Percentiles rank a stretch among this genome's conserved stretches.
Evolutionary conservation across 768 basidiomycete genomes (phyloP).

Genomic region (Podaxis sp.): DNA sequence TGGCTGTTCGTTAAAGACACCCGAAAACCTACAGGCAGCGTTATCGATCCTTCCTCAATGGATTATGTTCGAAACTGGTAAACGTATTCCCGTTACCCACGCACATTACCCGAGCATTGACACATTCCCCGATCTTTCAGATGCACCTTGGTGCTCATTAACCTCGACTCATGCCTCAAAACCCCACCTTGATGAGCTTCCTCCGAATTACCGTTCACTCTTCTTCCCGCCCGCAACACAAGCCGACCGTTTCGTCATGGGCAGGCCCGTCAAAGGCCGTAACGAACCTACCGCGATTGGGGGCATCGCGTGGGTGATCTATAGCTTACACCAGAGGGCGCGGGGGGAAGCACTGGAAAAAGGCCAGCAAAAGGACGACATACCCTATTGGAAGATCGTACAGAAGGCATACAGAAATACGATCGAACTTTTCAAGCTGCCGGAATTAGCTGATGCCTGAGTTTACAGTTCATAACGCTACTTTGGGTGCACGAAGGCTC

Average conservation of each 20-base stretch:
- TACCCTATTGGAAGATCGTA: constrained; percentile 10
- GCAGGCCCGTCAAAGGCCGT: constrained; percentile 70
- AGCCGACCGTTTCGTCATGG: constrained; percentile 57
- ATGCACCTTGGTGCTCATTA: constrained; percentile 75
- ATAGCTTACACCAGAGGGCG: constrained; percentile 40
- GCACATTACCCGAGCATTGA: neutral
- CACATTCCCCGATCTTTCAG: constrained; percentile 29
- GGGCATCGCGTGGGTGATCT: constrained; percentile 72
- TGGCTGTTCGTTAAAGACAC: constrained; percentile 76
- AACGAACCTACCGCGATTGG: constrained; percentile 72
- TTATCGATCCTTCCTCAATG: constrained; percentile 56
- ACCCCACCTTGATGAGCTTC: constrained; percentile 45
- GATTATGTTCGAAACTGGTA: constrained; percentile 77
- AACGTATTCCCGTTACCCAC: constrained; percentile 7
- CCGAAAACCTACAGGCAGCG: constrained; percentile 56
- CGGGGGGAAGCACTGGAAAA: neutral
- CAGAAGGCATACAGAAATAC: constrained; percentile 13
- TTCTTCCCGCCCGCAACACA: constrained; percentile 55
- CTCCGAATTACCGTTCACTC: constrained; percentile 40
- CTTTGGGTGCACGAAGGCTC: neutral
- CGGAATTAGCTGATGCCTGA: constrained; percentile 8
- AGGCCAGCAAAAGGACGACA: constrained; percentile 2
- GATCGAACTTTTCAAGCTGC: constrained; percentile 3
- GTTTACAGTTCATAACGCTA: too few relatives aligned
- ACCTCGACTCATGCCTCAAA: constrained; percentile 66